phyloP scores from a whole-genome alignment of 164 flowering plant species.

The Vitis rupestris region DNA sequence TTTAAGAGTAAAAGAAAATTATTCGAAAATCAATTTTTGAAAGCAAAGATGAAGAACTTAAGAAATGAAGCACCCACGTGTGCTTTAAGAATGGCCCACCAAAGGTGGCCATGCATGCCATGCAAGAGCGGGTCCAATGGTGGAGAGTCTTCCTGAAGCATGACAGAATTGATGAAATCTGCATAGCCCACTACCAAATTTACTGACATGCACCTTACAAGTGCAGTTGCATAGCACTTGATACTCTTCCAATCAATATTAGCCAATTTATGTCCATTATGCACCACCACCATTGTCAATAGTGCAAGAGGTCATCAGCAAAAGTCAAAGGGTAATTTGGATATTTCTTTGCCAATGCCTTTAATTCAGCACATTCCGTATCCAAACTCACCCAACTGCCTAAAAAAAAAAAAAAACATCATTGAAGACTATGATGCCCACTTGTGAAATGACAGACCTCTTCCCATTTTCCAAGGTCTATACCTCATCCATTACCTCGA shows the following conservation, averaged over 20 bases:
- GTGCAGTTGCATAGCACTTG: constrained; percentile 70
- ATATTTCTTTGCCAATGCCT: constrained; percentile 58
- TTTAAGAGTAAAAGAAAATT: too few species aligned
- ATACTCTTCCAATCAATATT: constrained; percentile 51
- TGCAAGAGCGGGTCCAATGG: too few species aligned
- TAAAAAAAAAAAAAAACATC: constrained; percentile 38
- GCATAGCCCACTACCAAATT: constrained; percentile 79
- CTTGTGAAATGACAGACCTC: too few species aligned
- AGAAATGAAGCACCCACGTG: too few species aligned
- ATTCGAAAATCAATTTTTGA: too few species aligned
- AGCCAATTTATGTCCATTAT: constrained; percentile 41
- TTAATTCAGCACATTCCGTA: constrained; percentile 57
- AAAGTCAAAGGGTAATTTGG: constrained; percentile 76
- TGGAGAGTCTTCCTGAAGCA: constrained; percentile 41
- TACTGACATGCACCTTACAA: constrained; percentile 71
- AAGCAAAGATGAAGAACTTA: too few species aligned
- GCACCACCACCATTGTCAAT: constrained; percentile 55
- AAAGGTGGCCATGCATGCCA: too few species aligned
- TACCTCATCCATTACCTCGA: too few species aligned
- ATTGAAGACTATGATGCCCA: too few species aligned
- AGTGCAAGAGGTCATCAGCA: constrained; percentile 79
- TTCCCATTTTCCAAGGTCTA: too few species aligned
- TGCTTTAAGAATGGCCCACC: too few species aligned
- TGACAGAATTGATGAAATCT: constrained; percentile 72
- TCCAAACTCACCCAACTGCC: constrained; percentile 80